These are phyloP conservation scores for Rhizomucor pusillus DNA, from an alignment of 371 early-diverging fungal genomes.

Conservation along the genomic window DNA sequence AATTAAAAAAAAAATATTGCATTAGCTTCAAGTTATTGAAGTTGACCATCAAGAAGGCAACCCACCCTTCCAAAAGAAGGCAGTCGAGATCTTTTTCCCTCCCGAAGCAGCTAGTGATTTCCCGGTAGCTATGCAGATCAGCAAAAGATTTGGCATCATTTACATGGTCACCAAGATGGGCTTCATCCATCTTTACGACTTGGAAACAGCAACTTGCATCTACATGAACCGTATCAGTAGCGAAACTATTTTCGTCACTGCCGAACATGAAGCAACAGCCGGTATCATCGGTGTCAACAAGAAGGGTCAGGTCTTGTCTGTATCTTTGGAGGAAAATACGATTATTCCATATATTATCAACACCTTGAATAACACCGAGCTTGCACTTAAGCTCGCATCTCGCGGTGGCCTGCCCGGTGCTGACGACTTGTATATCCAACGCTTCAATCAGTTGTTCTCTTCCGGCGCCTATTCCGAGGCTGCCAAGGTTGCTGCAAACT, in stretches of 20 bases:
- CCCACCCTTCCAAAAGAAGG: slow-evolving; percentile 86
- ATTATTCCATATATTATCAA: slow-evolving; percentile 89
- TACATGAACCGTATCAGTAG: slow-evolving; percentile 96
- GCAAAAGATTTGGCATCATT: slow-evolving; percentile 87
- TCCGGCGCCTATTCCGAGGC: slow-evolving; percentile 85
- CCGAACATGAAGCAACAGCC: slow-evolving; percentile 79
- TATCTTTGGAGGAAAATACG: slow-evolving; percentile 84
- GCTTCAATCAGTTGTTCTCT: slow-evolving; percentile 82
- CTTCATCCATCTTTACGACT: slow-evolving; percentile 93
- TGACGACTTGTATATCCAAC: slow-evolving; percentile 86
- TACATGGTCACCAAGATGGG: slow-evolving; percentile 96
- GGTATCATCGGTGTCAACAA: slow-evolving; percentile 96
- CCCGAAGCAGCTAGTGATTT: slow-evolving; percentile 92
- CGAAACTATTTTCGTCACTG: slow-evolving; percentile 96
- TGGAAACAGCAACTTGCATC: slow-evolving; percentile 90
- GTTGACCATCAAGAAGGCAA: slow-evolving; percentile 95
- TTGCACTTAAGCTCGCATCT: slow-evolving; percentile 89
- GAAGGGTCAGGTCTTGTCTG: slow-evolving; percentile 96
- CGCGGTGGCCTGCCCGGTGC: slow-evolving; percentile 93
- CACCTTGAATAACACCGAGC: slow-evolving; percentile 80
- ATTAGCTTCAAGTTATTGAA: slow-evolving; percentile 92
- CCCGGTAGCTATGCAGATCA: slow-evolving; percentile 96
- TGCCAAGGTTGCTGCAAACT: slow-evolving; percentile 94
- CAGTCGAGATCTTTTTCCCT: slow-evolving; percentile 94
- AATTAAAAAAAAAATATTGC: neutral